phyloP scores from a whole-genome alignment of 306 rosid species.

The Fragaria ananassa region DNA sequence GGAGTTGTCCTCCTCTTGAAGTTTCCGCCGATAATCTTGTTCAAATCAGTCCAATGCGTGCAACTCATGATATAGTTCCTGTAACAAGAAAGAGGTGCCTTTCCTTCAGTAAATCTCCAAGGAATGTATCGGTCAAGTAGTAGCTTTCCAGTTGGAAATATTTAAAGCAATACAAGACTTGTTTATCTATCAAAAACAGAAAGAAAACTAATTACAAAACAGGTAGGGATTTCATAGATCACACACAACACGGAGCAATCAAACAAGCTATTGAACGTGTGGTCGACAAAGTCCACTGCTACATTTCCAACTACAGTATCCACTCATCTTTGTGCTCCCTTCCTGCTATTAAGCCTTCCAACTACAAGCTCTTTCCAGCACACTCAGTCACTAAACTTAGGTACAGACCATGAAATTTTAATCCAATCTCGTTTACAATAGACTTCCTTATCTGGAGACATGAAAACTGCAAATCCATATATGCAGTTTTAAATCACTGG shows the following conservation, averaged over 20 bases:
- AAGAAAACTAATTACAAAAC: not conserved
- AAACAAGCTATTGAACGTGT: not conserved
- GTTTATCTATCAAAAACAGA: not conserved
- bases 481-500: not conserved
- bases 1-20: constrained; percentile 91
- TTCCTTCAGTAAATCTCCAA: constrained; percentile 22
- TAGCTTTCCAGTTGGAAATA: not conserved
- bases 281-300: not conserved
- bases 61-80: constrained; percentile 96
- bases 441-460: not conserved
- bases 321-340: not conserved
- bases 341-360: constrained; percentile 1
- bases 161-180: not conserved
- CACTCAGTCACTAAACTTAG: not conserved
- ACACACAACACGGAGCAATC: constrained; percentile 12
- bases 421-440: not conserved
- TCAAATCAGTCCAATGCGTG: constrained; percentile 96
- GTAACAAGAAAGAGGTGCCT: constrained; percentile 26
- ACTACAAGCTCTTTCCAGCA: not conserved
- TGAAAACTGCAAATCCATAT: not conserved
- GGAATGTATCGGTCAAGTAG: constrained; percentile 7
- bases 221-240: not conserved
- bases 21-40: constrained; percentile 88
- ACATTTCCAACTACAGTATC: not conserved
- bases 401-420: not conserved